These are phyloP conservation scores for Cryomyces minteri DNA, from an alignment of 495 filamentous ascomycete species.

Conservation along the genomic window DNA sequence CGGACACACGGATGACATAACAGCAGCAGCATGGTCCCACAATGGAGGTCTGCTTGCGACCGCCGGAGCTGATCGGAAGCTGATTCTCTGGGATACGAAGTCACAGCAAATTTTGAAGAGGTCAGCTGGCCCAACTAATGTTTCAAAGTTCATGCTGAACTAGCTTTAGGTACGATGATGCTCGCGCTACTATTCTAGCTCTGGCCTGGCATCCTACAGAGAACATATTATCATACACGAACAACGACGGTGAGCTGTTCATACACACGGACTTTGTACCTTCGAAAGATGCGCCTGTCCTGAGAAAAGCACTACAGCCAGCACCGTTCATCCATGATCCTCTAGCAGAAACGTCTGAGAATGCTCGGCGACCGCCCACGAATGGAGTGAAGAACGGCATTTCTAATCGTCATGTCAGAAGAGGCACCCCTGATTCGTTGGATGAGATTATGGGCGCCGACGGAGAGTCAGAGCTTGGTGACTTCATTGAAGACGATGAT, in stretches of 20 bases:
- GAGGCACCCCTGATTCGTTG: slow-evolving; percentile 35
- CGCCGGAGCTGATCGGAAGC: slow-evolving; percentile 62
- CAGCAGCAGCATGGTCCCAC: slow-evolving; percentile 77
- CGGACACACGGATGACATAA: slow-evolving; percentile 74
- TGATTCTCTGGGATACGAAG: slow-evolving; percentile 78
- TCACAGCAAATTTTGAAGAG: slow-evolving; percentile 56
- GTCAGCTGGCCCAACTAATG: slow-evolving; percentile 4
- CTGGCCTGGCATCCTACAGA: slow-evolving; percentile 80
- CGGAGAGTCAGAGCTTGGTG: slow-evolving; percentile 30
- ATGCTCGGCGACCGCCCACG: slow-evolving; percentile 33
- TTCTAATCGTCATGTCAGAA: slow-evolving; percentile 18
- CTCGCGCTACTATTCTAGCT: slow-evolving; percentile 51
- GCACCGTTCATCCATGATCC: slow-evolving; percentile 79
- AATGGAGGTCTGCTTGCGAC: slow-evolving; percentile 79
- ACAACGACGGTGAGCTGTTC: slow-evolving; percentile 74
- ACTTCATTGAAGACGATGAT: slow-evolving; percentile 89
- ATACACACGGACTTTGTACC: slow-evolving; percentile 70
- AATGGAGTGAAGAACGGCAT: slow-evolving; percentile 34
- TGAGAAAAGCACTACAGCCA: slow-evolving; percentile 44
- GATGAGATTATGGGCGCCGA: slow-evolving; percentile 40
- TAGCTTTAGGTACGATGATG: slow-evolving; percentile 11
- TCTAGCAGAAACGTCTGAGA: slow-evolving; percentile 49
- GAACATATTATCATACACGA: slow-evolving; percentile 81
- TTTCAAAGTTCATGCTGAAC: slow-evolving; percentile 39
- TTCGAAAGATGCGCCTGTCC: slow-evolving; percentile 36